Conservation (phyloP, 2,329 filamentous ascomycete genomes). For the Xylaria sp. region DNA sequence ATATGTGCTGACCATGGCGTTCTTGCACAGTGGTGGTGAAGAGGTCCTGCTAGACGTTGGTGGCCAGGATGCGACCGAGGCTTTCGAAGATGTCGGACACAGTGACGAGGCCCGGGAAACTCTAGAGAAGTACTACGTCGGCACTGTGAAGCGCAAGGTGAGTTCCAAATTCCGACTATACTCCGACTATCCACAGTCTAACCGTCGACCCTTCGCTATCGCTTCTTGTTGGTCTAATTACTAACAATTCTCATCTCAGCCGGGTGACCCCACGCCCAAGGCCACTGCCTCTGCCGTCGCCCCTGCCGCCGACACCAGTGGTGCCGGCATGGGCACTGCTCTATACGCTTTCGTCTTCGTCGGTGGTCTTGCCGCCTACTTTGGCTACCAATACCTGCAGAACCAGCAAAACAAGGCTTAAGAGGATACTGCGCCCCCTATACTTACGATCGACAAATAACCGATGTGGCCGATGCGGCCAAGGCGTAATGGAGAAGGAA, state of each 20-base stretch:
- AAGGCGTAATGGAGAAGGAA: slow-evolving; percentile 28
- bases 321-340: slow-evolving; percentile 74
- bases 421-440: slow-evolving; percentile 2
- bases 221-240: background rate
- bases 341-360: slow-evolving; percentile 84
- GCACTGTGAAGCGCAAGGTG: slow-evolving; percentile 83
- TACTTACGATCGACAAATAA: slow-evolving; percentile 17
- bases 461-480: slow-evolving; percentile 14
- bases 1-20: slow-evolving; percentile 42
- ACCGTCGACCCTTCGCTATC: background rate
- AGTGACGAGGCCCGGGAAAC: slow-evolving; percentile 98
- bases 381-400: slow-evolving; percentile 87
- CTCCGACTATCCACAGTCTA: slow-evolving; percentile 1
- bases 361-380: slow-evolving; percentile 80
- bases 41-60: slow-evolving; percentile 96
- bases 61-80: slow-evolving; percentile 95
- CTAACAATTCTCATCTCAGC: slow-evolving; percentile 55
- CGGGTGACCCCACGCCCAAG: slow-evolving; percentile 82
- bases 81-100: slow-evolving; percentile 99
- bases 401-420: slow-evolving; percentile 55
- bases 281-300: slow-evolving; percentile 60
- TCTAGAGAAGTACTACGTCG: slow-evolving; percentile 79
- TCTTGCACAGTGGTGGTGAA: slow-evolving; percentile 82
- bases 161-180: slow-evolving; percentile 46
- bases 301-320: slow-evolving; percentile 59